A percentile compares a stretch with the other conserved stretches of the same genome.
These are phyloP conservation scores for Ustilago trichophora DNA, from an alignment of 1,284 basidiomycete species.

Conservation along the genomic window DNA sequence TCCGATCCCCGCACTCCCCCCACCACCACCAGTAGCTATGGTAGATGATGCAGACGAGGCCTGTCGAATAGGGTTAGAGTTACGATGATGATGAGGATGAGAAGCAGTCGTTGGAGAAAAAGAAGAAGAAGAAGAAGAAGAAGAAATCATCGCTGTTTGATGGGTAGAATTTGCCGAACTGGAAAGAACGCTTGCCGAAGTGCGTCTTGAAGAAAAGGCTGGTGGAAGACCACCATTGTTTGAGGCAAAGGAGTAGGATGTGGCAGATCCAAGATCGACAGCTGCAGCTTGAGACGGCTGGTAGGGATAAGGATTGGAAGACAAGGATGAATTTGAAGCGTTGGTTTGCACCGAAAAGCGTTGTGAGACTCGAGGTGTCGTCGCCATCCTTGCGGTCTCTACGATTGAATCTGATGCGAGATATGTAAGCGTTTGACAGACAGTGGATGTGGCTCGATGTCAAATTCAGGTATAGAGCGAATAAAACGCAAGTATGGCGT, in stretches of 20 bases:
- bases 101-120: no score
- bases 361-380: slow-evolving; percentile 28
- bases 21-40: neutral
- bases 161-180: slow-evolving; percentile 6
- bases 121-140: neutral
- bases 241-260: slow-evolving; percentile 20
- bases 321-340: slow-evolving; percentile 9
- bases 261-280: neutral
- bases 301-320: neutral
- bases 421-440: no score
- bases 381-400: slow-evolving; percentile 7
- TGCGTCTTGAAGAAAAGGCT: slow-evolving; percentile 26
- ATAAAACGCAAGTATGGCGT: no score
- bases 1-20: neutral
- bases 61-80: neutral
- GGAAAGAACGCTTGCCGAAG: slow-evolving; percentile 4
- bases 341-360: slow-evolving; percentile 39
- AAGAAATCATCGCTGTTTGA: slow-evolving; percentile 10
- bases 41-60: slow-evolving; percentile 2
- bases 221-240: slow-evolving; percentile 7
- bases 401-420: no score
- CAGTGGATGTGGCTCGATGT: no score
- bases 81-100: no score
- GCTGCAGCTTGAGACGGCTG: no score
- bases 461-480: no score